Evolutionary conservation across 176 grass and related monocot genomes (phyloP), one percentile per base, ranked within the genome.

Genomic region (Aegilops tauschii): DNA sequence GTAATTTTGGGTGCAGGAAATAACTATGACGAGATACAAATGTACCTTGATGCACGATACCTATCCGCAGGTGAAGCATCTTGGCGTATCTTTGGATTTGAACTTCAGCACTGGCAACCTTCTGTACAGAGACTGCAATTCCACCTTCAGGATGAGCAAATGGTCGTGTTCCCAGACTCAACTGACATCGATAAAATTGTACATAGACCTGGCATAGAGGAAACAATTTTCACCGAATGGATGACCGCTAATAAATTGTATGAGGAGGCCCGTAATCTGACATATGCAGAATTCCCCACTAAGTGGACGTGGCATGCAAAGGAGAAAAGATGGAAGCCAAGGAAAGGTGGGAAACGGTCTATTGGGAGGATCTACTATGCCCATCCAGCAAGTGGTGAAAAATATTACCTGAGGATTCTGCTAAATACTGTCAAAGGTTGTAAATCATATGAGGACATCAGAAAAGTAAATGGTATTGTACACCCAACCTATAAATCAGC

Each of bases 11-110:
- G 17, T 16, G 20, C 44, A 16, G 68, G 5, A 61, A 5, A 73
- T 30, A 73, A 73, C 2, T 65, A 71, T 62, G 81, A 88, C 77
- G 86, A 89, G 31, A 79, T 92, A 37, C 32, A 67, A 6, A 50
- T 36, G 6, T 92, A 86, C 63, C 32, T 86, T 10, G 82, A 85
- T 39, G 83, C 76, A 61, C 5, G 90, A 31, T 92, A 92, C 36
- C 23, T 92, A 37, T 69, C 82, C 3, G 58, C 68, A 40, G 52
- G 34, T 25, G 87, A 89, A 31, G 69, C 65, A 12, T n/a, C 30
- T 1, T 86, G 79, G 68, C 56, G 73, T 3, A 66, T 92, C 8
- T 69, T 83, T 11, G 50, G 61, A n/a, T 92, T 78, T 42, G 72
- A 86, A 34, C 81, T 89, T 11, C 90, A 89, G 4, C 85, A 83